phyloP scores from a whole-genome alignment of 257 asterid genomes.

The Rauvolfia tetraphylla region DNA sequence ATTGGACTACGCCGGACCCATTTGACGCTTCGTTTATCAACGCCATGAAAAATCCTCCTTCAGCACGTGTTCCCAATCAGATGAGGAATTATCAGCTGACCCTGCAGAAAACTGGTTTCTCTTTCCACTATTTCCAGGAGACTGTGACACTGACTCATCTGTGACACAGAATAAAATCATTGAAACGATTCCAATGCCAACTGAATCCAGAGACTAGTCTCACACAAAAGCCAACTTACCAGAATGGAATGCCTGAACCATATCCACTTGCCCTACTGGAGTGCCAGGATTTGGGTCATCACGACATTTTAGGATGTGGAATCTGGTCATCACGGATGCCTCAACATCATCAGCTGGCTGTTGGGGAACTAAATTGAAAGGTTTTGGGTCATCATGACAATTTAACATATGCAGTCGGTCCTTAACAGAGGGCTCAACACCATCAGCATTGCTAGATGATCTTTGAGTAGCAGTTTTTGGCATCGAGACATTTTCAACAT shows the following conservation, averaged over 20 bases:
- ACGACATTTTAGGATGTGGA: conserved; percentile 47
- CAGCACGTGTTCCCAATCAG: conserved; percentile 89
- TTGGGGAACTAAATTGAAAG: conserved; percentile 21
- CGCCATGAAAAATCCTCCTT: conserved; percentile 65
- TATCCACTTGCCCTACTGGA: conserved; percentile 24
- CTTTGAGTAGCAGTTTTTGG: conserved; percentile 16
- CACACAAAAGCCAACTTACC: conserved; percentile 7
- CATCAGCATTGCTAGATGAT: conserved; percentile 27
- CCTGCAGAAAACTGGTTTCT: conserved; percentile 28
- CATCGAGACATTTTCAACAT: conserved; percentile 5
- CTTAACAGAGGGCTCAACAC: conserved; percentile 46
- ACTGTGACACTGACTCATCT: conserved; percentile 31
- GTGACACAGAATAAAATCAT: conserved; percentile 32
- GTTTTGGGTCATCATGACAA: conserved; percentile 34
- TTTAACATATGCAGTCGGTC: conserved; percentile 47
- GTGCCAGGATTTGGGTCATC: conserved; percentile 28
- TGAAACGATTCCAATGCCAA: conserved; percentile 32
- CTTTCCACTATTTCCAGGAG: conserved; percentile 23
- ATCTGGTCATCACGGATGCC: conserved; percentile 49
- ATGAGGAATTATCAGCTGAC: conserved; percentile 51
- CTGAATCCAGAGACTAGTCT: conserved; percentile 16
- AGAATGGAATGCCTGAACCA: conserved; percentile 13
- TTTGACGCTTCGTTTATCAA: neutral
- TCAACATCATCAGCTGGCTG: conserved; percentile 29
- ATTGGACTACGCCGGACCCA: neutral